A percentile compares a stretch with the other conserved stretches of the same genome.
Evolutionary conservation across 1,284 basidiomycete genomes (phyloP).

Genomic region (Cryptococcus neoformans): DNA sequence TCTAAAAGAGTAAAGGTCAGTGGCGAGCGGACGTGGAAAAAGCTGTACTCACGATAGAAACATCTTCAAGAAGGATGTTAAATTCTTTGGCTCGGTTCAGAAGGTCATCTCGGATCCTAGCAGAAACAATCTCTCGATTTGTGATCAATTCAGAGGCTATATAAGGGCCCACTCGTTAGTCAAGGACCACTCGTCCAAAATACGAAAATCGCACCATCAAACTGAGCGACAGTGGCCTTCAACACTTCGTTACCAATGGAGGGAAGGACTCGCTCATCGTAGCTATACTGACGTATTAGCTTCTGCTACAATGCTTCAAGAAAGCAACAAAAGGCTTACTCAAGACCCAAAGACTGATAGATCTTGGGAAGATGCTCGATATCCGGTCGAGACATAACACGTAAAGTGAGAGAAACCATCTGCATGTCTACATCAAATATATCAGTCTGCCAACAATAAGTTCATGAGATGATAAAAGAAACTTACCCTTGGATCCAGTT

Average conservation of each 20-base stretch:
- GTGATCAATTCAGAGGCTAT: conserved; percentile 80
- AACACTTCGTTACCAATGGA: conserved; percentile 95
- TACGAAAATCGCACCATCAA: conserved; percentile 62
- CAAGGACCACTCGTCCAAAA: neutral
- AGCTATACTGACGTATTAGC: conserved; percentile 46
- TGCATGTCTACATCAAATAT: conserved; percentile 57
- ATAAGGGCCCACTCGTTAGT: neutral
- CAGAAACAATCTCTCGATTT: conserved; percentile 67
- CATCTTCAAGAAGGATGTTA: conserved; percentile 93
- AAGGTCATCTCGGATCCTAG: conserved; percentile 90
- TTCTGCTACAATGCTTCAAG: neutral
- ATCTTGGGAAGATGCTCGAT: conserved; percentile 84
- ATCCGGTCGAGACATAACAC: conserved; percentile 93
- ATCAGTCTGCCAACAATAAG: conserved; percentile 1
- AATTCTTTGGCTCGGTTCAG: conserved; percentile 94
- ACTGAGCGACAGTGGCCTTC: conserved; percentile 97
- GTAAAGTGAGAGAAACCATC: conserved; percentile 95
- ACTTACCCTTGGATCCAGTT: conserved; percentile 42
- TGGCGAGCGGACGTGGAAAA: neutral
- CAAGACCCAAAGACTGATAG: conserved; percentile 89
- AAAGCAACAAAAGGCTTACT: conserved; percentile 48
- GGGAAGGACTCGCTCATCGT: conserved; percentile 85
- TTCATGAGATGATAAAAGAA: neutral
- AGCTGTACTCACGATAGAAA: conserved; percentile 64
- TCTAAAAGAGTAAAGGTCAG: conserved; percentile 33